phyloP scores from a whole-genome alignment of 352 stramenopile species.

The Globisporangium irregulare region DNA sequence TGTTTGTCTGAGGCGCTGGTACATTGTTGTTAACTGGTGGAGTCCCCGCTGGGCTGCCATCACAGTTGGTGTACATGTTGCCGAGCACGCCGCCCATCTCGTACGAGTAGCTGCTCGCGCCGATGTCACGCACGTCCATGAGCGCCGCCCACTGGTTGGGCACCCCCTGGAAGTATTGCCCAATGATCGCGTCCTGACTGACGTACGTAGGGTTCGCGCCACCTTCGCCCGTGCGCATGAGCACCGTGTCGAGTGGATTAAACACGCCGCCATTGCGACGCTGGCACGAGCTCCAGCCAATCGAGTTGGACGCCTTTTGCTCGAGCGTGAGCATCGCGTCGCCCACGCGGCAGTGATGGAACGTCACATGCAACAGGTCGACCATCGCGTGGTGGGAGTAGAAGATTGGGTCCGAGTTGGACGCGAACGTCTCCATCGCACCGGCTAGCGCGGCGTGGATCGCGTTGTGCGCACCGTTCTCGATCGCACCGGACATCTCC shows the following conservation, averaged over 20 bases:
- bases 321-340: slow-evolving; percentile 22
- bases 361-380: slow-evolving; percentile 49
- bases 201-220: slow-evolving; percentile 23
- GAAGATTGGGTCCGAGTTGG: slow-evolving; percentile 56
- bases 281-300: slow-evolving; percentile 14
- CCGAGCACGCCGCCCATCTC: slow-evolving; percentile 6
- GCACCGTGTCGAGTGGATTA: slow-evolving; percentile 15
- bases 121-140: slow-evolving; percentile 15
- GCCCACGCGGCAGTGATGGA: slow-evolving; percentile 50
- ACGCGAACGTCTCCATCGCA: slow-evolving; percentile 45
- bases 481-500: slow-evolving; percentile 19
- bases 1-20: neutral
- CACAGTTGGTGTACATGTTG: slow-evolving; percentile 22
- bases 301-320: slow-evolving; percentile 27
- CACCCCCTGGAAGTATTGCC: slow-evolving; percentile 56
- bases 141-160: slow-evolving; percentile 19
- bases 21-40: slow-evolving; percentile 18
- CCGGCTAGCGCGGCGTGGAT: slow-evolving; percentile 44
- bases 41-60: slow-evolving; percentile 30
- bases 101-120: slow-evolving; percentile 17
- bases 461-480: slow-evolving; percentile 49
- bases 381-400: slow-evolving; percentile 50
- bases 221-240: slow-evolving; percentile 29
- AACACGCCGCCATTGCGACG: slow-evolving; percentile 16
- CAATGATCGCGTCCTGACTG: slow-evolving; percentile 17